Base-by-base conservation (phyloP, 2,329 filamentous ascomycete genomes). In the Microascus cirrosus region DNA sequence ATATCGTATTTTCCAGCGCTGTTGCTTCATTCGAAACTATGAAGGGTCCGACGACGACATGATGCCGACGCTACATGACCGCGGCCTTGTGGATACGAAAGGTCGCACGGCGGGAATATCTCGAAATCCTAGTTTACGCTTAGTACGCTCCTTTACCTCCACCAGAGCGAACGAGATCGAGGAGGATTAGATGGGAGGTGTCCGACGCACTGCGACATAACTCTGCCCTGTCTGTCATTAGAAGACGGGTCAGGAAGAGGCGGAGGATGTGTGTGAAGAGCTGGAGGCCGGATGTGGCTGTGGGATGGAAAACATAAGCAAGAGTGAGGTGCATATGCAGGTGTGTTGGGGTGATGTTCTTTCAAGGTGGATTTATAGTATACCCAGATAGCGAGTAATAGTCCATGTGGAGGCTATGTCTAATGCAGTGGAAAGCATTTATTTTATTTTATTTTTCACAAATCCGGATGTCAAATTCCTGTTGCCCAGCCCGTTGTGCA, bases 301-400 rank as follows among this genome's bases (percentile, higher is more conserved):
- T 45, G 39, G 39, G 39, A 45, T n/a, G 39, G 5, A 50, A 20
- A 20, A 11, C 7, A 12, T 20, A 2, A 50, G 45, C n/a, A n/a
- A 11, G 20, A 50, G 45, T 20, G 6, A 22, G 45, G n/a, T 50
- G 11, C 45, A 50, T 22, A 8, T 22, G 11, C 7, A 22, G 12
- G 8, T 20, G 11, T 7, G 20, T 20, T 22, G n/a, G 6, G 12
- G 11, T 50, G 45, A 20, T 4, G 59, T 62, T 61, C 59, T 65
- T 50, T 56, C 50, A 63, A 68, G 69, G 68, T 63, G 63, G 67
- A 63, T 68, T 67, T 61, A 64, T 67, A 70, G 68, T 71, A 72
- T 71, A 71, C 70, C 70, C 64, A 63, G 65, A 61, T 64, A 56
- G 63, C 68, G 65, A 67, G 59, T 70, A 70, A 70, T 32, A 32